Evolutionary conservation across 1,139 yeast species (phyloP).

Genomic region (Hyphopichia khmerensis): DNA sequence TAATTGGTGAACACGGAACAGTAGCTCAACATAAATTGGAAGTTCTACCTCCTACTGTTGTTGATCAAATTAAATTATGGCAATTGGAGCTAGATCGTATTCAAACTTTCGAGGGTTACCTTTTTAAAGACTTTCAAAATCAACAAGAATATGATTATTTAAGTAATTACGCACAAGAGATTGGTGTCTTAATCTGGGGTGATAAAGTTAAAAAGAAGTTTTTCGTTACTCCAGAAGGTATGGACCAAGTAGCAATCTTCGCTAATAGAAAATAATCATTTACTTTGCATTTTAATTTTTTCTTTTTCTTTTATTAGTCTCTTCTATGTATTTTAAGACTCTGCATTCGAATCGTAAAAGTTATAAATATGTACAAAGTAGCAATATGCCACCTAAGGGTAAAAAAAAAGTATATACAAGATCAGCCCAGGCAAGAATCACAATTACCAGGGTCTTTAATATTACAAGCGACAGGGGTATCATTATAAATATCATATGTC

Average conservation of each 20-base stretch:
- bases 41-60: conserved; percentile 89
- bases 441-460: conserved; percentile 37
- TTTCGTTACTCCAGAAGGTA: conserved; percentile 82
- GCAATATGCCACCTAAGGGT: background rate
- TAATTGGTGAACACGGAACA: conserved; percentile 17
- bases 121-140: conserved; percentile 81
- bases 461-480: conserved; percentile 40
- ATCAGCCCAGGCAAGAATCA: conserved; percentile 47
- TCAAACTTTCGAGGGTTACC: conserved; percentile 81
- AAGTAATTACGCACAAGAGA: conserved; percentile 78
- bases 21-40: conserved; percentile 51
- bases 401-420: conserved; percentile 4
- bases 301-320: background rate
- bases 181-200: conserved; percentile 87
- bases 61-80: conserved; percentile 94
- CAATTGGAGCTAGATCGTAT: conserved; percentile 93
- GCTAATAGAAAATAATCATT: conserved; percentile 59
- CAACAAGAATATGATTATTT: conserved; percentile 75
- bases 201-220: conserved; percentile 73
- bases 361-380: conserved; percentile 1
- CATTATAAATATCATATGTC: conserved; percentile 27
- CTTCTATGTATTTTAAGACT: background rate
- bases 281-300: background rate
- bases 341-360: too few relatives aligned
- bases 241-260: conserved; percentile 80